These are phyloP conservation scores for Hibiscus mutabilis DNA, from an alignment of 345 rosid genomes.

Conservation along the genomic window DNA sequence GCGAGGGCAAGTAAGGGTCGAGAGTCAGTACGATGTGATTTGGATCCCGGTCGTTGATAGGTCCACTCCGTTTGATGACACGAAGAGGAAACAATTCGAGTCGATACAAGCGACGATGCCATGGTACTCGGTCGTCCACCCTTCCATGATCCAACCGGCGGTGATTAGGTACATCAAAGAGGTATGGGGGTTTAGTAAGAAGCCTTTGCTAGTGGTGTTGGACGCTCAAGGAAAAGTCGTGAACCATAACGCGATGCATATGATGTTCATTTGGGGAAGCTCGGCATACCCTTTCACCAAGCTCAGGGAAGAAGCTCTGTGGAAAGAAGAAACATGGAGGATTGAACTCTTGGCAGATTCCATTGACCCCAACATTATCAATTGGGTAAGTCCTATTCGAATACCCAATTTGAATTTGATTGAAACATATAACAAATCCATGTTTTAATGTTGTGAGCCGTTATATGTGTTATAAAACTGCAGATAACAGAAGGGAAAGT, in stretches of 20 bases:
- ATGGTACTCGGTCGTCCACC: conserved; percentile 54
- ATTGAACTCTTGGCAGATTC: conserved; percentile 41
- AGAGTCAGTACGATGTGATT: conserved; percentile 51
- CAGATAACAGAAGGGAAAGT: conserved; percentile 30
- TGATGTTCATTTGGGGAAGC: conserved; percentile 72
- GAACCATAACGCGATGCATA: conserved; percentile 41
- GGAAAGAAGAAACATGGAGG: conserved; percentile 53
- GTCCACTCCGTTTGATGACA: conserved; percentile 16
- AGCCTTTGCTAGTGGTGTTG: conserved; percentile 44
- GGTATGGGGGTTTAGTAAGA: conserved; percentile 48
- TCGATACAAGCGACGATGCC: conserved; percentile 34
- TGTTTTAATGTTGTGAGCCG: background rate
- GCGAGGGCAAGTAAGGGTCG: conserved; percentile 21
- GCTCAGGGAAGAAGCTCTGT: conserved; percentile 45
- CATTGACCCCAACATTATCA: conserved; percentile 25
- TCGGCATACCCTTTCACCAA: conserved; percentile 51
- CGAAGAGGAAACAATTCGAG: conserved; percentile 19
- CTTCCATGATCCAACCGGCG: conserved; percentile 35
- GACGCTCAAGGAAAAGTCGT: conserved; percentile 52
- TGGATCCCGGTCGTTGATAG: conserved; percentile 56
- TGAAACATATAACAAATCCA: too few species aligned
- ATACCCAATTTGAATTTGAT: background rate
- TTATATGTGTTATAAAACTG: background rate
- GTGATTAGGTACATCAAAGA: conserved; percentile 56
- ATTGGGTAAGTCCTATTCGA: conserved; percentile 30